phyloP scores from a whole-genome alignment of 1,284 basidiomycete species.

The Moesziomyces aphidis region DNA sequence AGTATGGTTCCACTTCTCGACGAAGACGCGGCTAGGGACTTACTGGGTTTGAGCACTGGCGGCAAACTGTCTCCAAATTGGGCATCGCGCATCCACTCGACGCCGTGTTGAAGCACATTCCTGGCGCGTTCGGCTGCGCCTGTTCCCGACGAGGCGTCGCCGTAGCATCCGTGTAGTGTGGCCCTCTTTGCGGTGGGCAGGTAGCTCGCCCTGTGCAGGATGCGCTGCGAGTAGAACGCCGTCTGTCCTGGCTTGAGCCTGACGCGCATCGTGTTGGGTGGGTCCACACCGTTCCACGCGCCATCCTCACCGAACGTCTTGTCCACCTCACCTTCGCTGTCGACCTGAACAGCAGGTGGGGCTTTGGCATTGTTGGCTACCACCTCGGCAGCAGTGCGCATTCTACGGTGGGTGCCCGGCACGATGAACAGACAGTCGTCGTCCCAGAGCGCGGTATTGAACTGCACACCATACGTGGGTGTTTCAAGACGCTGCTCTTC shows the following conservation, averaged over 20 bases:
- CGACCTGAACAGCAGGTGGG: conserved; percentile 29
- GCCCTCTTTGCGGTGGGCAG: conserved; percentile 73
- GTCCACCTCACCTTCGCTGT: conserved; percentile 1
- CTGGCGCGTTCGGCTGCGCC: conserved; percentile 72
- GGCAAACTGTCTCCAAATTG: conserved; percentile 73
- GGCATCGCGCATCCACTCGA: conserved; percentile 78
- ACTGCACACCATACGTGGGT: conserved; percentile 81
- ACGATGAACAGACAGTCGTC: conserved; percentile 82
- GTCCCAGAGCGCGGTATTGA: conserved; percentile 83
- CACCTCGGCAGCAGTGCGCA: conserved; percentile 74
- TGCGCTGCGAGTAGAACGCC: conserved; percentile 84
- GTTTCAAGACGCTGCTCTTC: conserved; percentile 74
- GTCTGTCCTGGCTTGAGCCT: conserved; percentile 78
- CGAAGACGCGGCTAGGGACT: conserved; percentile 12
- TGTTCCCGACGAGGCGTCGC: conserved; percentile 61
- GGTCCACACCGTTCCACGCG: conserved; percentile 74
- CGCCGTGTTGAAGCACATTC: conserved; percentile 80
- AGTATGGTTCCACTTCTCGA: too few relatives aligned
- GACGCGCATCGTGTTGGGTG: conserved; percentile 74
- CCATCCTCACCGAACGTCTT: conserved; percentile 68
- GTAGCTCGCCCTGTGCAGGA: conserved; percentile 80
- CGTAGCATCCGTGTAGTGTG: conserved; percentile 81
- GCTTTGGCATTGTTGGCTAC: conserved; percentile 47
- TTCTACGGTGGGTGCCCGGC: conserved; percentile 76
- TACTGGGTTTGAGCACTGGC: conserved; percentile 70